phyloP scores from a whole-genome alignment of 768 basidiomycete species.

The Thelephora ganbajun region DNA sequence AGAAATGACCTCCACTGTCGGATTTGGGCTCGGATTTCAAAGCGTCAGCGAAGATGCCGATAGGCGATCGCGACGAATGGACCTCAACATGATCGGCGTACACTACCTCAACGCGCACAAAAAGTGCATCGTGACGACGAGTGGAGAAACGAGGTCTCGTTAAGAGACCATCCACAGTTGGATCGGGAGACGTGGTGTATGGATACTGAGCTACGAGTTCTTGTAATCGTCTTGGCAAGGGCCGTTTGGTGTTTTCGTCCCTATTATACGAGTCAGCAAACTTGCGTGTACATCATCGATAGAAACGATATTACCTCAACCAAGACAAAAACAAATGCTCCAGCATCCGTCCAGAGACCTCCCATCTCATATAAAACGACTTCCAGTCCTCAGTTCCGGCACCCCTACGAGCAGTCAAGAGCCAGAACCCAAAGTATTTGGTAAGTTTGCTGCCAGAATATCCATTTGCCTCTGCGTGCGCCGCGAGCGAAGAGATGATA shows the following conservation, averaged over 20 bases:
- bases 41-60: slow-evolving; percentile 49
- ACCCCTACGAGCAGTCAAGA: slow-evolving; percentile 35
- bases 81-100: slow-evolving; percentile 19
- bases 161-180: slow-evolving; percentile 29
- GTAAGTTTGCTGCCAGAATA: slow-evolving; percentile 69
- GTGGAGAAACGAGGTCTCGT: slow-evolving; percentile 60
- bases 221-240: slow-evolving; percentile 55
- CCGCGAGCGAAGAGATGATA: slow-evolving; percentile 54
- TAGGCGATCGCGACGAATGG: slow-evolving; percentile 33
- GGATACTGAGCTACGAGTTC: slow-evolving; percentile 64
- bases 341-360: slow-evolving; percentile 52
- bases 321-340: slow-evolving; percentile 67
- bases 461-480: slow-evolving; percentile 58
- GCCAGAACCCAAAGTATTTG: slow-evolving; percentile 63
- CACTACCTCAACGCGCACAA: slow-evolving; percentile 51
- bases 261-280: slow-evolving; percentile 19
- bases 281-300: background rate
- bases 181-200: slow-evolving; percentile 20
- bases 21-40: slow-evolving; percentile 28
- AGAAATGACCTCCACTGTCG: slow-evolving; percentile 20
- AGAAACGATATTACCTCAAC: slow-evolving; percentile 37
- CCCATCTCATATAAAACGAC: slow-evolving; percentile 63
- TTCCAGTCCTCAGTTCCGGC: slow-evolving; percentile 44
- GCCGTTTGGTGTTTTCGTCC: slow-evolving; percentile 38
- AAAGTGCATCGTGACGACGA: slow-evolving; percentile 45